A percentile compares a stretch with the other conserved stretches of the same genome.
Conservation (phyloP, 1,284 basidiomycete species). For the Peniophora sp. region DNA sequence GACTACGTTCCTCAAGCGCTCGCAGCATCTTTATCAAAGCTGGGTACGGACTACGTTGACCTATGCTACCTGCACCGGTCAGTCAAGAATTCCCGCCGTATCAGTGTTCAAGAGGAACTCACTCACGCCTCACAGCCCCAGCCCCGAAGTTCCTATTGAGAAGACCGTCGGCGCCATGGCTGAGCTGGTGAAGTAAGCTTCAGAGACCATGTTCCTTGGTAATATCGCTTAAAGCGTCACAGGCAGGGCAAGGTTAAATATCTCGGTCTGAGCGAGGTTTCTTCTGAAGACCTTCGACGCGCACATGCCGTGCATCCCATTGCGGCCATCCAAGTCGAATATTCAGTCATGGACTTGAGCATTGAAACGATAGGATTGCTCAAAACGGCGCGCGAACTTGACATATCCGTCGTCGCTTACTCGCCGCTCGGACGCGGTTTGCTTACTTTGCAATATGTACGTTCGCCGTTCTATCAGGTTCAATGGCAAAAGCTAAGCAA, state of each 20-base stretch:
- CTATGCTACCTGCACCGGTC: background rate
- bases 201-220: too few relatives aligned
- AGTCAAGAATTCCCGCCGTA: background rate
- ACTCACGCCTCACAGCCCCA: background rate
- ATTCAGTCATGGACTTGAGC: constrained; percentile 23
- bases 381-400: constrained; percentile 19
- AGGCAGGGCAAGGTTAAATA: constrained; percentile 32
- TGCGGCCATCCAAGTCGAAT: constrained; percentile 37
- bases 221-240: constrained; percentile 7
- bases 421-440: background rate
- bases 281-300: constrained; percentile 33
- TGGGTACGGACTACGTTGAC: background rate
- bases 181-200: constrained; percentile 21
- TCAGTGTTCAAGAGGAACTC: background rate
- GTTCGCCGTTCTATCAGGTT: background rate
- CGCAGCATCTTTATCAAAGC: background rate
- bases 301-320: constrained; percentile 33
- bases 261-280: constrained; percentile 39
- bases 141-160: constrained; percentile 20
- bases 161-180: constrained; percentile 24
- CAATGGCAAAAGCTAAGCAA: constrained; percentile 7
- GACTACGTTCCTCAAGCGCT: background rate
- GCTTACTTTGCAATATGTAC: background rate
- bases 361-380: constrained; percentile 21
- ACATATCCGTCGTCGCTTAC: background rate